phyloP scores from a whole-genome alignment of 2,329 filamentous ascomycete species.

The Plenodomus lindquistii region DNA sequence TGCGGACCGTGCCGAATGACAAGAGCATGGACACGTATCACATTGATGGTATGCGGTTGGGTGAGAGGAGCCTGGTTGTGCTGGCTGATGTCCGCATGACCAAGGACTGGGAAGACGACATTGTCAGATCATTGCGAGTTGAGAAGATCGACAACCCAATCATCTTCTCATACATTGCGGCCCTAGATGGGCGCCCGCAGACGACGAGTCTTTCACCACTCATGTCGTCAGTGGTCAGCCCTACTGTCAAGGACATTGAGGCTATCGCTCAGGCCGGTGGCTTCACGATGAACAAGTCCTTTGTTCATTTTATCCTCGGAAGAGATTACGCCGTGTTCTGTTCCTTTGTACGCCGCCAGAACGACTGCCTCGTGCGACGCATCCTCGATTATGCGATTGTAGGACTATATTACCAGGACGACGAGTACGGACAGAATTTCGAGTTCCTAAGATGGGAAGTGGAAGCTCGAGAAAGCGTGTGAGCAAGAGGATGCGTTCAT shows the following conservation, averaged over 20 bases:
- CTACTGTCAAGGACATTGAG: slow-evolving; percentile 23
- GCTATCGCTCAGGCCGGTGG: slow-evolving; percentile 11
- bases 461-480: slow-evolving; percentile 23
- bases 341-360: slow-evolving; percentile 25
- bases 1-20: slow-evolving; percentile 13
- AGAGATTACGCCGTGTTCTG: slow-evolving; percentile 23
- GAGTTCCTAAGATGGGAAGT: slow-evolving; percentile 29
- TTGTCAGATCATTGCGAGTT: slow-evolving; percentile 14
- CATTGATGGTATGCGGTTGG: slow-evolving; percentile 19
- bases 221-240: slow-evolving; percentile 18
- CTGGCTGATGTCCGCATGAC: slow-evolving; percentile 22
- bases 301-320: slow-evolving; percentile 22
- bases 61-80: slow-evolving; percentile 14
- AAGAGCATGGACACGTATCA: slow-evolving; percentile 11
- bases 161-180: slow-evolving; percentile 23
- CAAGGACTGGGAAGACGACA: slow-evolving; percentile 15
- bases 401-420: slow-evolving; percentile 17
- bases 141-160: slow-evolving; percentile 12
- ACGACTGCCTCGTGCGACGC: slow-evolving; percentile 18
- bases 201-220: slow-evolving; percentile 13
- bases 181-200: slow-evolving; percentile 7
- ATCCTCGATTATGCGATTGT: slow-evolving; percentile 27
- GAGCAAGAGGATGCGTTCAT: neutral
- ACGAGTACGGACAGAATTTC: slow-evolving; percentile 21
- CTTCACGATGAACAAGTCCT: slow-evolving; percentile 27